Percentiles rank a stretch among this genome's conserved stretches.
These are phyloP conservation scores for Oryza meridionalis DNA, from an alignment of 176 grass and related monocot species.

Conservation along the genomic window DNA sequence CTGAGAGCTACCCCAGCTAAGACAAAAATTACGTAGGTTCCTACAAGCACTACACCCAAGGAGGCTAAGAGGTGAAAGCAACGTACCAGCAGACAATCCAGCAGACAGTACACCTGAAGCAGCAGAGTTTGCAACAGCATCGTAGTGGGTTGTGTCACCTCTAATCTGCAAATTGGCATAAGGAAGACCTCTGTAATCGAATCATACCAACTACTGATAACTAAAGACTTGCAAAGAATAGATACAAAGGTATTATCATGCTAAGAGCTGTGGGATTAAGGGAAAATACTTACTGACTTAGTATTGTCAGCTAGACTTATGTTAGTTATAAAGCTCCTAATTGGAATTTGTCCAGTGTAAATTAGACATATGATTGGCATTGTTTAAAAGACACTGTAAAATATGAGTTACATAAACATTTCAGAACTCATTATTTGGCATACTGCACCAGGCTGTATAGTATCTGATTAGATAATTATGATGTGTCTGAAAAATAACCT, in stretches of 20 bases:
- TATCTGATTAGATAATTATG: not conserved
- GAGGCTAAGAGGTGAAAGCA: constrained; percentile 34
- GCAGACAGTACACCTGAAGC: constrained; percentile 93
- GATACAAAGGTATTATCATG: not conserved
- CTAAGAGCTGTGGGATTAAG: not conserved
- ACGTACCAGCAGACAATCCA: constrained; percentile 74
- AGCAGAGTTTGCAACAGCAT: constrained; percentile 94
- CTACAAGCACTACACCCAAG: constrained; percentile 6
- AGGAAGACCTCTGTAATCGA: not conserved
- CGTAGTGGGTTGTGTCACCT: constrained; percentile 97
- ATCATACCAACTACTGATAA: not conserved
- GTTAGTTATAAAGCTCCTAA: constrained; percentile 21
- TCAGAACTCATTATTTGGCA: constrained; percentile 6
- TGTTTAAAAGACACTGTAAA: not conserved
- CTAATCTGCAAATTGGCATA: constrained; percentile 64
- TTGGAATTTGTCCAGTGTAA: not conserved
- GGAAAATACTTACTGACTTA: constrained; percentile 7
- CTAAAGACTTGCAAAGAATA: not conserved
- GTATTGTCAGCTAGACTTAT: constrained; percentile 2
- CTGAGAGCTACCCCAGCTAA: not conserved
- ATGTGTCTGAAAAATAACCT: not conserved
- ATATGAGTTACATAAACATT: not conserved
- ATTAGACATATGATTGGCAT: not conserved
- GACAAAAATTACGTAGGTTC: not conserved
- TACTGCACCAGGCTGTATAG: not conserved